Evolutionary conservation across 768 basidiomycete species (phyloP), one percentile per base, ranked within the genome.

Genomic region (Rhodosporidiobolus sp.): DNA sequence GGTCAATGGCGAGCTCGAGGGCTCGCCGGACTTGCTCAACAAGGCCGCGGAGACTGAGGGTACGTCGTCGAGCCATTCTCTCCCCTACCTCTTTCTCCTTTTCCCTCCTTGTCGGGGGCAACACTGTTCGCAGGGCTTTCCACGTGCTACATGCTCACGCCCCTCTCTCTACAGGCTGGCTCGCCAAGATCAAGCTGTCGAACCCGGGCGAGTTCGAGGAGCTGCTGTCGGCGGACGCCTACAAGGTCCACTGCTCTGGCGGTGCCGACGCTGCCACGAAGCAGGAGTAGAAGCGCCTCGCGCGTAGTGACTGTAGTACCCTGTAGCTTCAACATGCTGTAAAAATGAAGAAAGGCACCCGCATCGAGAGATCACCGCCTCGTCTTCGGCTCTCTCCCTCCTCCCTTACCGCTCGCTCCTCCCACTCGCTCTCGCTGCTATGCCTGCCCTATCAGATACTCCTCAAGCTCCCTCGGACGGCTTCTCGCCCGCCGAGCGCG

Each of bases 161-260:
- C 19, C 17, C 48, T 35, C 28, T 35, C 28, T 7, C 17, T 12
- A 12, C 48, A 97, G 94, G 95, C 67, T 99, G 95, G 95, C 87
- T 99, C 57, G 94, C 90, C 87, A 94, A 91, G 84, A 89, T 99
- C 78, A 87, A 89, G 80, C 81, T 96, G 56, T 86, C 89, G 30
- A 82, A 90, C 69, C 88, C 89, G 10, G 81, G 84, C 3, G 91
- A 98, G 86, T 91, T 93, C 80, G 87, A 93, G 10, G 79, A 79
- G 8, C 84, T 99, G 45, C 82, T 99, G 81, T 85, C 85, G 14
- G 86, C 85, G 69, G 88, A 91, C 58, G 87, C 85, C n/a, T 99
- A 99, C 84, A 83, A 85, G 80, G 80, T 83, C 60, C 85, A 84
- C 77, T 87, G 86, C 78, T 85, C 87, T 70, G 81, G 81, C 35